Evolutionary conservation across 208 protist genomes (phyloP), one percentile per base, ranked within the genome.

Genomic region (Herpetomonas tarakana): DNA sequence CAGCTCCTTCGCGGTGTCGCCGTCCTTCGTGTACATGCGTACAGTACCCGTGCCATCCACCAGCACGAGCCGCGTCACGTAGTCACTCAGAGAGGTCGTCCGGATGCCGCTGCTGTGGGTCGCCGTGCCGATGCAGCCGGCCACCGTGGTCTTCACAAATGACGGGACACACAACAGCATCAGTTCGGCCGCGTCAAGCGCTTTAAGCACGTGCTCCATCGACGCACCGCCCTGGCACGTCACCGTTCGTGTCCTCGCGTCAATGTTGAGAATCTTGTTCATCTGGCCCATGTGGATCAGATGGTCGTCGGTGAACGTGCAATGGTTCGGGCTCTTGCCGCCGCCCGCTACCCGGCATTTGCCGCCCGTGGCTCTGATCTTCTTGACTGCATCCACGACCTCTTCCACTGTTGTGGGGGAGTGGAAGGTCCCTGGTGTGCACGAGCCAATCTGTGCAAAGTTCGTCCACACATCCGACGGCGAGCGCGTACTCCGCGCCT

Each of bases 401-500:
- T 75, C 78, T 19, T 59, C 50, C 0, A 53, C 63, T 25, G 25
- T 65, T 16, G 46, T 25, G 3, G 84, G 80, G 59, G 83, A 77
- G 68, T 87, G 77, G n/a, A 81, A 73, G 18, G 74, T 45, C 7
- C 52, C 31, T 0, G 84, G 84, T 14, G 41, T 55, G 59, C 84
- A 87, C 0, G 28, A 22, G 19, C 80, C 75, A 39, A 91, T 85
- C 29, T 71, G 51, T 1, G 84, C 84, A 19, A 86, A 56, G 58
- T 88, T 91, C 0, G 84, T 81, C 83, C 83, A 87, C 3, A 29
- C n/a, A n/a, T n/a, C n/a, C n/a, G n/a, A n/a, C n/a, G n/a, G n/a
- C n/a, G n/a, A n/a, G n/a, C n/a, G n/a, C n/a, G n/a, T n/a, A n/a
- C n/a, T n/a, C n/a, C n/a, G n/a, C n/a, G n/a, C n/a, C n/a, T n/a